Evolutionary conservation across 495 filamentous ascomycete genomes (phyloP).

Genomic region (Neurospora sp.): DNA sequence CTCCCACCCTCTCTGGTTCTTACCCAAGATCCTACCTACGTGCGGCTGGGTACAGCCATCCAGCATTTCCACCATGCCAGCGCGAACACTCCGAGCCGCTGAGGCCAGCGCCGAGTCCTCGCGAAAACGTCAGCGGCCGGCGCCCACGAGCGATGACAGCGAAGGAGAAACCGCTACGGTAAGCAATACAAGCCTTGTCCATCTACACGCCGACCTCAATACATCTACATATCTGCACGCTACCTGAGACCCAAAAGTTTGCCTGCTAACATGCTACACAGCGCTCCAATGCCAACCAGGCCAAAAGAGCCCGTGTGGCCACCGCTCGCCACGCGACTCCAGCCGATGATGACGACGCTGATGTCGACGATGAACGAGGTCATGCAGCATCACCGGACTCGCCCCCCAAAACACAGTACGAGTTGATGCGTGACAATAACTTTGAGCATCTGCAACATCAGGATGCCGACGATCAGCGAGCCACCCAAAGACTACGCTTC

Average conservation of each 20-base stretch:
- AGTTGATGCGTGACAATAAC: conserved; percentile 38
- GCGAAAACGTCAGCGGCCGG: conserved; percentile 24
- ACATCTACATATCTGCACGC: not conserved
- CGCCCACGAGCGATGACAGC: conserved; percentile 27
- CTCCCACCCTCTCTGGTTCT: not conserved
- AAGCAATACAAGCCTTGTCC: not conserved
- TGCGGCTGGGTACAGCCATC: not conserved
- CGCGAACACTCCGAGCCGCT: not conserved
- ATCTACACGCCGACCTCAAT: not conserved
- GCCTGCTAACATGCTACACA: not conserved
- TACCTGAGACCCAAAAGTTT: not conserved
- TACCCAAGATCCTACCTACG: not conserved
- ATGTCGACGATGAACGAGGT: conserved; percentile 9
- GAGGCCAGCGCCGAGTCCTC: conserved; percentile 14
- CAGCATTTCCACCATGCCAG: not conserved
- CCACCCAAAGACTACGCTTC: conserved; percentile 59
- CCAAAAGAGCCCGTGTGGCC: conserved; percentile 21
- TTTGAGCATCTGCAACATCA: conserved; percentile 44
- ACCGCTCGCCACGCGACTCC: conserved; percentile 29
- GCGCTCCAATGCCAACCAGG: not conserved
- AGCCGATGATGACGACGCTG: conserved; percentile 30
- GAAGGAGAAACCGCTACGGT: conserved; percentile 27
- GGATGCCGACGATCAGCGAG: conserved; percentile 51
- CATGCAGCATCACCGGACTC: conserved; percentile 8
- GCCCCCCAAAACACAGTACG: conserved; percentile 40